These are phyloP conservation scores for Nectriaceae sp. DNA, from an alignment of 2,329 filamentous ascomycete genomes.

Conservation along the genomic window DNA sequence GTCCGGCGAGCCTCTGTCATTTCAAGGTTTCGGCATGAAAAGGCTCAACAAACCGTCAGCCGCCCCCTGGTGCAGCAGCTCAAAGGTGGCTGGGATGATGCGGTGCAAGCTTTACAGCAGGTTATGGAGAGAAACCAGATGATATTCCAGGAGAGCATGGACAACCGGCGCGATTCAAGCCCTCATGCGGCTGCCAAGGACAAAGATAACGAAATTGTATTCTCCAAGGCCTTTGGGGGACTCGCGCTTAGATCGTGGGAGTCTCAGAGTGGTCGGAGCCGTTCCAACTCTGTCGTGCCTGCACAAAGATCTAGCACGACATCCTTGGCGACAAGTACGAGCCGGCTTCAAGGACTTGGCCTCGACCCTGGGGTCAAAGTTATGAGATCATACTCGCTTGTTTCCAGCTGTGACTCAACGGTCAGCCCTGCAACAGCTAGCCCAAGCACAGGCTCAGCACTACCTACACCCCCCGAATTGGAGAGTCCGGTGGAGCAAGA, in stretches of 20 bases:
- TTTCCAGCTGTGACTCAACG: constrained; percentile 39
- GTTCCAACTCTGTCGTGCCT: constrained; percentile 18
- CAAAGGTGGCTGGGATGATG: constrained; percentile 41
- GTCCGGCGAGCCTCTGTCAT: constrained; percentile 38
- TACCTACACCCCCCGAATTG: constrained; percentile 40
- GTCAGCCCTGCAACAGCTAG: constrained; percentile 39
- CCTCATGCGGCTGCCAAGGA: constrained; percentile 14
- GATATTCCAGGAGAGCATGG: constrained; percentile 29
- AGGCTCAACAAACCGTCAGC: constrained; percentile 26
- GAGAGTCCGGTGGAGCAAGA: constrained; percentile 34
- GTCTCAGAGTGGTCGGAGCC: constrained; percentile 25
- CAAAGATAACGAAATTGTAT: constrained; percentile 28
- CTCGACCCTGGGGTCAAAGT: constrained; percentile 18
- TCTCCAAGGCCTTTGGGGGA: constrained; percentile 39
- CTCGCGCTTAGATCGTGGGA: constrained; percentile 36
- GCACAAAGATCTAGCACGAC: constrained; percentile 25
- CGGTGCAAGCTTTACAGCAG: constrained; percentile 33
- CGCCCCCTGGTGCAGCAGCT: constrained; percentile 39
- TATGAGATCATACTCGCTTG: constrained; percentile 31
- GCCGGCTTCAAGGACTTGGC: constrained; percentile 19
- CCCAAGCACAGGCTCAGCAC: constrained; percentile 36
- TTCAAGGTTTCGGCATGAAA: constrained; percentile 36
- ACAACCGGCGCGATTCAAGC: constrained; percentile 20
- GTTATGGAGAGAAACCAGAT: constrained; percentile 39
- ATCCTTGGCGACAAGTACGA: constrained; percentile 20